phyloP scores from a whole-genome alignment of 495 filamentous ascomycete species.

The Penicillium malachiteum region DNA sequence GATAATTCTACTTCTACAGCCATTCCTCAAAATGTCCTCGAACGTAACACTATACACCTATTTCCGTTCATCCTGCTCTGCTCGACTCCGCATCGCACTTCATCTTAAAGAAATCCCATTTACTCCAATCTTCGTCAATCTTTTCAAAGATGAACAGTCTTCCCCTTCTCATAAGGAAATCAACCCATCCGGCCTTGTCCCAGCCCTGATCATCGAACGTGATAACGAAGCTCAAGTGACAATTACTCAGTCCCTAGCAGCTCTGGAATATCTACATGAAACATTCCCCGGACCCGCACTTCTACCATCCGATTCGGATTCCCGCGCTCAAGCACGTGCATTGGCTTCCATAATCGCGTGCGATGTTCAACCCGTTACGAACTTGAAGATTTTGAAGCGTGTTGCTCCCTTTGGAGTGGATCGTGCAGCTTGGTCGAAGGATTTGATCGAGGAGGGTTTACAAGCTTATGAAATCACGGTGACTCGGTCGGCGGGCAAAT shows the following conservation, averaged over 20 bases:
- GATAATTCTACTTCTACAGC: not conserved
- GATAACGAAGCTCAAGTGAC: constrained; percentile 20
- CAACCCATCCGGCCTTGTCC: constrained; percentile 52
- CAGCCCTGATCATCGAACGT: constrained; percentile 42
- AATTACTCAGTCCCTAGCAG: constrained; percentile 52
- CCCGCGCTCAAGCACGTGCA: constrained; percentile 41
- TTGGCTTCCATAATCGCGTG: constrained; percentile 46
- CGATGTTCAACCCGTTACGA: constrained; percentile 53
- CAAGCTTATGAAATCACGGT: constrained; percentile 46
- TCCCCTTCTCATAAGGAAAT: constrained; percentile 29
- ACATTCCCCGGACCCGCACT: constrained; percentile 33
- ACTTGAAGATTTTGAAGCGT: constrained; percentile 42
- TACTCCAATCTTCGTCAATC: constrained; percentile 42
- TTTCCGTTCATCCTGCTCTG: constrained; percentile 57
- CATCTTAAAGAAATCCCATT: constrained; percentile 46
- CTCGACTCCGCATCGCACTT: constrained; percentile 52
- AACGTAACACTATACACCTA: constrained; percentile 50
- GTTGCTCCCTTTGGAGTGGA: constrained; percentile 42
- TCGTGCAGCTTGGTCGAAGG: constrained; percentile 35
- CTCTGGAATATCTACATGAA: constrained; percentile 56
- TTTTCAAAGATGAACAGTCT: constrained; percentile 45
- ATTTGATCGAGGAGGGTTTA: constrained; percentile 44
- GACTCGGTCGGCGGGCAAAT: constrained; percentile 35
- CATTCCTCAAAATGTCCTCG: constrained; percentile 14
- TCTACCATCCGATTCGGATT: constrained; percentile 35